Conservation (phyloP, 169 alveolate species). For the Fabrea salina region DNA sequence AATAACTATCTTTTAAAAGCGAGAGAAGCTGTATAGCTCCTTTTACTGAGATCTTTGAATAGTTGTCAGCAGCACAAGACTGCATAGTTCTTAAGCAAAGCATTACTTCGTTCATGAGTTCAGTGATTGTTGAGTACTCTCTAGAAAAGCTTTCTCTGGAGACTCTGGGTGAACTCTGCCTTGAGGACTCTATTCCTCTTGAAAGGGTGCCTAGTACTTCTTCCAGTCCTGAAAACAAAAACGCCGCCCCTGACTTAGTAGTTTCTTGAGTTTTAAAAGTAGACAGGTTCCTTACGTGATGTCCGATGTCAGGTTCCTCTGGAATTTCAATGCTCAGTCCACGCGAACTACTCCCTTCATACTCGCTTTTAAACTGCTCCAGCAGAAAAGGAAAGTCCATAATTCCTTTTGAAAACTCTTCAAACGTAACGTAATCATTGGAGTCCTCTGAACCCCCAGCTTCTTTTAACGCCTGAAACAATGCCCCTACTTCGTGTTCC, state of each 20-base stretch:
- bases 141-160: no score
- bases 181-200: no score
- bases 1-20: not conserved
- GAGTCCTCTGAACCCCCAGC: not conserved
- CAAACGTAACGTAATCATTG: not conserved
- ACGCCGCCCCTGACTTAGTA: not conserved
- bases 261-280: not conserved
- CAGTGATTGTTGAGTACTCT: no score
- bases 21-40: not conserved
- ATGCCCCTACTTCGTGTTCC: not conserved
- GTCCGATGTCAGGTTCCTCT: not conserved
- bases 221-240: slow-evolving; percentile 1
- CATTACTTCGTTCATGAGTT: no score
- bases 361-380: not conserved
- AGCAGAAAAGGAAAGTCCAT: slow-evolving; percentile 25
- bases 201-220: no score
- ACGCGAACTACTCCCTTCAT: not conserved
- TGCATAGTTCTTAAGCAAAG: no score
- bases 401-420: slow-evolving; percentile 19
- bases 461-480: slow-evolving; percentile 11
- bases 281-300: not conserved
- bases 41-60: not conserved
- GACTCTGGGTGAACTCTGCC: no score
- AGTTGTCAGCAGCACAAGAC: no score
- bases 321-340: not conserved